Conservation (phyloP, 768 basidiomycete species). For the Hemileccinum impolitum region DNA sequence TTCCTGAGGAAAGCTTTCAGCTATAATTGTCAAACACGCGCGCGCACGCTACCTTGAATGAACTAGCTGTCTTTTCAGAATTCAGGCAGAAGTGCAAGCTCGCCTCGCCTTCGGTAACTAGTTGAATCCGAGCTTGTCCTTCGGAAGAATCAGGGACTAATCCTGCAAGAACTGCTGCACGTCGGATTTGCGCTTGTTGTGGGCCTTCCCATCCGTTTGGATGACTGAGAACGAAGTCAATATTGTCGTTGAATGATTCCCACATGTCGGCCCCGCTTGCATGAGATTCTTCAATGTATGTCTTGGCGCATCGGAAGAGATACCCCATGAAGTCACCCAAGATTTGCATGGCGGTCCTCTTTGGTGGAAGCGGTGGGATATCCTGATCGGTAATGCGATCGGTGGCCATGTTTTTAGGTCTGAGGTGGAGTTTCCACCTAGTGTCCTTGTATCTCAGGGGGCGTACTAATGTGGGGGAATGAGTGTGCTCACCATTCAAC, state of each 20-base stretch:
- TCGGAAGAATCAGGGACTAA: slow-evolving; percentile 35
- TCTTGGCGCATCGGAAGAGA: slow-evolving; percentile 39
- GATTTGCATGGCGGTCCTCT: slow-evolving; percentile 41
- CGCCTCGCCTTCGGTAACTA: slow-evolving; percentile 54
- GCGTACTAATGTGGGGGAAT: too few species aligned
- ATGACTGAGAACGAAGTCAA: slow-evolving; percentile 47
- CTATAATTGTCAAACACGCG: neutral
- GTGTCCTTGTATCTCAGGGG: slow-evolving; percentile 4
- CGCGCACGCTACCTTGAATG: slow-evolving; percentile 21
- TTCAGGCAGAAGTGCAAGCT: slow-evolving; percentile 47
- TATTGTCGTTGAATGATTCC: slow-evolving; percentile 37
- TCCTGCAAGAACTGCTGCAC: slow-evolving; percentile 40
- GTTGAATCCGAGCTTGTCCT: slow-evolving; percentile 38
- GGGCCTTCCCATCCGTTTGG: slow-evolving; percentile 48
- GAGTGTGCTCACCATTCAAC: slow-evolving; percentile 33
- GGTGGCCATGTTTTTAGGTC: slow-evolving; percentile 23
- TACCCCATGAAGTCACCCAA: slow-evolving; percentile 50
- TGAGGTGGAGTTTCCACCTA: slow-evolving; percentile 37
- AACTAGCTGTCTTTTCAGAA: slow-evolving; percentile 31
- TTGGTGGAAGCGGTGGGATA: slow-evolving; percentile 41
- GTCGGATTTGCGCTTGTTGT: slow-evolving; percentile 43
- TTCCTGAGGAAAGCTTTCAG: slow-evolving; percentile 27
- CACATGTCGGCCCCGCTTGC: slow-evolving; percentile 40
- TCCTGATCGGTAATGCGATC: slow-evolving; percentile 29
- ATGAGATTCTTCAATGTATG: slow-evolving; percentile 46